phyloP scores from a whole-genome alignment of 345 rosid genomes.

The Eucalyptus erythrocorys region DNA sequence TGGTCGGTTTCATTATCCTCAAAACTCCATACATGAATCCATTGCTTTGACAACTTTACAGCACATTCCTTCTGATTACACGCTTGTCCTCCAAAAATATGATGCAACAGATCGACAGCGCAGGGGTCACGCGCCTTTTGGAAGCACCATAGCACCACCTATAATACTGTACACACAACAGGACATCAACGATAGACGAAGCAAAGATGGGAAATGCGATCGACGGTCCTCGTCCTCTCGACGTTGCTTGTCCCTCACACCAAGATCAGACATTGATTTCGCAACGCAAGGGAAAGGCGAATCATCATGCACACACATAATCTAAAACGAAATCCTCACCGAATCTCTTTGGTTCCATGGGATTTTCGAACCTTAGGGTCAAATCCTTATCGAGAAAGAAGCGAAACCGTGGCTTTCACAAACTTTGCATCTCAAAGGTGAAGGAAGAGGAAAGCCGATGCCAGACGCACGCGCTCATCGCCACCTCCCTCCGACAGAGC shows the following conservation, averaged over 20 bases:
- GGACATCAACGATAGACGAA: neutral
- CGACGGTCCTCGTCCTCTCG: neutral
- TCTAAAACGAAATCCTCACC: too few species aligned
- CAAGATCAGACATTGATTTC: neutral
- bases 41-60: neutral
- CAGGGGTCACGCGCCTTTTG: accelerated
- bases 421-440: neutral
- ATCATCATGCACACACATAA: neutral
- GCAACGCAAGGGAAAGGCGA: neutral
- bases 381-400: too few species aligned
- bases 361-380: neutral
- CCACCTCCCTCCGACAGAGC: neutral
- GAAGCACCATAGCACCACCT: neutral
- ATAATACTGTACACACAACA: neutral
- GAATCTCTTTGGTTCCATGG: neutral
- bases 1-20: neutral
- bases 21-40: neutral
- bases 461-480: neutral
- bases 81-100: neutral
- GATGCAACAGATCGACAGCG: neutral
- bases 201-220: neutral
- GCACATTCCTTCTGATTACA: neutral
- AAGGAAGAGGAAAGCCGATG: neutral
- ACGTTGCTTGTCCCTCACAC: neutral
- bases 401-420: neutral